Base-by-base conservation (phyloP, 768 basidiomycete genomes). In the Tricholoma bakamatsutake region DNA sequence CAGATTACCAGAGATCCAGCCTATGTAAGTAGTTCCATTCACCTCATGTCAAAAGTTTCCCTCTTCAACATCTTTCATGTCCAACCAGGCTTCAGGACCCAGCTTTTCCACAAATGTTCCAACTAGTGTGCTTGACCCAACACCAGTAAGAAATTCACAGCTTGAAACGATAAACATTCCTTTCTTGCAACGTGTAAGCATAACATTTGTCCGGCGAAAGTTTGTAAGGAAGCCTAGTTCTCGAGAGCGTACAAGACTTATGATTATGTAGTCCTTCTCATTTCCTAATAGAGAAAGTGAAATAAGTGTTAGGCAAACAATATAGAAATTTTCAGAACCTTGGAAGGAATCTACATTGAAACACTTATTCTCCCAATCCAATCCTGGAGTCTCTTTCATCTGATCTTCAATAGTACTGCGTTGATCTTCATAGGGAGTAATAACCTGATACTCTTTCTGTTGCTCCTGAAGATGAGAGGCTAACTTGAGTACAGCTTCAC, bases 271-370 rank as follows among this genome's bases (percentile, higher is more conserved):
- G 53, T 92, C 84, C 52, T 87, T 87, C 64, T 93, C 91, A 76
- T 93, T 92, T 10, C 90, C 91, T 92, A 59, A 3, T 43, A 64
- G 21, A 52, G 39, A 50, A 60, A 46, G 28, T 24, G 3, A 53
- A 13, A 59, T 18, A 21, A 52, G 52, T 42, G 18, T 50, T 28
- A 50, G 24, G 51, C 39, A 51, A 33, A 56, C 52, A n/a, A 57
- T 54, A 43, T 57, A 39, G 50, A 55, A 56, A 57, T 51, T 33
- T 53, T 48, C 13, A 57, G 30, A 43, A 87, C 90, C 89, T 82
- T 91, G 90, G 58, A 91, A 91, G 8, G 88, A 86, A 66, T 92
- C 90, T 56, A 92, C 87, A 79, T 87, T 91, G 68, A 90, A 92
- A 62, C 84, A 85, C 54, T 79, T 90, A 61, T 92, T 79, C 33